phyloP scores from a whole-genome alignment of 148 eudicot species.

The Heliosperma pusillum region DNA sequence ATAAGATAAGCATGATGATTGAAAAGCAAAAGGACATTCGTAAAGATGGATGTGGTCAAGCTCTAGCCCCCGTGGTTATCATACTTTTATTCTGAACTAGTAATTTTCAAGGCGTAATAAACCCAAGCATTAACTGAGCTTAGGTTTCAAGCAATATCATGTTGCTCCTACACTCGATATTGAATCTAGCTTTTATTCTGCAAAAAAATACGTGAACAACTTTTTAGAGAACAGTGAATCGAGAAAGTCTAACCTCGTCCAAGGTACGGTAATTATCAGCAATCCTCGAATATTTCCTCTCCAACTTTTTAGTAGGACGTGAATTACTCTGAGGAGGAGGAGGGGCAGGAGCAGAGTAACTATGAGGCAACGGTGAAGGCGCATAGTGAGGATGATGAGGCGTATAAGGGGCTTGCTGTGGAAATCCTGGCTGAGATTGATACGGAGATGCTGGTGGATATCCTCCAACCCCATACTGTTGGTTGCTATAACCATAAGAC shows the following conservation, averaged over 20 bases:
- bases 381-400: slow-evolving; percentile 40
- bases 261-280: slow-evolving; percentile 77
- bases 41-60: background rate
- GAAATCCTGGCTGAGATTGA: slow-evolving; percentile 30
- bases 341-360: slow-evolving; percentile 15
- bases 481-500: slow-evolving; percentile 26
- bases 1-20: background rate
- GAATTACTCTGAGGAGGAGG: slow-evolving; percentile 27
- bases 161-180: background rate
- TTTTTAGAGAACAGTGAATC: background rate
- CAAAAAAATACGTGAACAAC: background rate
- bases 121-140: background rate
- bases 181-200: background rate
- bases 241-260: slow-evolving; percentile 58
- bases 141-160: background rate
- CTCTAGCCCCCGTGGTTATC: background rate
- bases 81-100: background rate
- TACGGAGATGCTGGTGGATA: slow-evolving; percentile 26
- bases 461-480: slow-evolving; percentile 22
- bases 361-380: slow-evolving; percentile 28
- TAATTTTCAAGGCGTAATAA: background rate
- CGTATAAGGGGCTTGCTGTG: slow-evolving; percentile 35
- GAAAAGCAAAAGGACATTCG: background rate
- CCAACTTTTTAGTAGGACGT: slow-evolving; percentile 52
- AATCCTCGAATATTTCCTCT: slow-evolving; percentile 78